Evolutionary conservation across 1,139 yeast genomes (phyloP), one percentile per base, ranked within the genome.

Genomic region (Blastobotrys persicus): DNA sequence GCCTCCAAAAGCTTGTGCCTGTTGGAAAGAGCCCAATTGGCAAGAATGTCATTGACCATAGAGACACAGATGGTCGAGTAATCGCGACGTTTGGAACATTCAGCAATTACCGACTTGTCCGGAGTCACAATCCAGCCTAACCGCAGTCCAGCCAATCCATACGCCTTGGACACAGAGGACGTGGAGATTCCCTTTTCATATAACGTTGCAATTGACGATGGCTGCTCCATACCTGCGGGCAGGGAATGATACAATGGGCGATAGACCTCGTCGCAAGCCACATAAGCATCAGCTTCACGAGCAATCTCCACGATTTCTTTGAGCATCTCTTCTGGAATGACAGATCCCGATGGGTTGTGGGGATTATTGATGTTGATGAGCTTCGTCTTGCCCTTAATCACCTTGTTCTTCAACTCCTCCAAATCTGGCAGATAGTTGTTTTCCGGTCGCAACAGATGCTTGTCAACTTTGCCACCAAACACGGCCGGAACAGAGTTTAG

Each of bases 231-330:
- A 6, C 48, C 57, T 4, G 56, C 55, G 2, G 56, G 56, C 7
- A 62, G 53, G 1, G 76, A 67, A 57, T 77, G 80, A 59, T 69
- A 77, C 49, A 79, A 64, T 6, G 84, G 84, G 5, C 81, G 67
- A 60, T 79, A 80, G 5, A 78, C 83, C 58, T 80, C 83, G 59
- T 80, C 84, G 50, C 78, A 71, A 44, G 77, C 60, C 12, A 79
- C 52, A 50, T 71, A 73, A 3, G 72, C 66, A 35, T 63, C 71
- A 14, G 65, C 53, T 5, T 58, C 47, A 31, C 62, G 55, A 48
- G 81, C 78, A 31, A 78, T 55, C 1, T 64, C 66, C 11, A 75
- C 75, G 32, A 79, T 70, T 35, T 67, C 57, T 14, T 54, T 38
- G 55, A 79, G 59, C 7, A 63, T 51, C 1, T 59, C 61, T 47